Base-by-base conservation (phyloP, 2,329 filamentous ascomycete genomes). In the Hypoxylon sp. region DNA sequence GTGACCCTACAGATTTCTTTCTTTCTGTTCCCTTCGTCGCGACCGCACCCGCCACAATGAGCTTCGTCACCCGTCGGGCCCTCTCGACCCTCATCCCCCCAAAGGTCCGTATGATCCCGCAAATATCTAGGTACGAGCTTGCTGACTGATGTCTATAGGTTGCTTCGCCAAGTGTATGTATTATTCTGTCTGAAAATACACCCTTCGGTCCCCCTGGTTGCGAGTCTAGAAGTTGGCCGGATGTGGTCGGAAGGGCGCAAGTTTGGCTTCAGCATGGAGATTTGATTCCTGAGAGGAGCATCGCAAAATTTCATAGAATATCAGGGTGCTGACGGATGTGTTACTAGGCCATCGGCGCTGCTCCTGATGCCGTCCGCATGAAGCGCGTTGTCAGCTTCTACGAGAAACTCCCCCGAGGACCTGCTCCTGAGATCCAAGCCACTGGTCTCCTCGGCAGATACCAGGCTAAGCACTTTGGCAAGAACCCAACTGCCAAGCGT, bases 41-140 rank as follows among this genome's bases (percentile, higher is more conserved):
- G 55, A 70, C 73, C 70, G 71, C 69, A 50, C 72, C 77, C 77
- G 78, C 81, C 87, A 93, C 84, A 83, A 97, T 97, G 94, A 97
- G 93, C 88, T 96, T 90, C 89, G 87, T 96, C 79, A 88, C 90
- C 79, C 92, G 92, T 84, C 90, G 94, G 85, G 92, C 89, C 87
- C 91, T 97, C 80, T 98, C 96, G 81, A 97, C 96, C 87, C 91
- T 99, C 83, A 97, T 99, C 78, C 96, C 96, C 76, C 96, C 96
- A 79, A 99, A 99, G 94, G 95, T 97, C 51, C 53, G 75, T 74
- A 23, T 25, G 19, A 47, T 54, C 29, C 46, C 21, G 16, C 11
- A 60, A 2, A 30, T 50, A 23, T 32, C 29, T 27, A 27, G 19
- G 12, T 55, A 12, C 29, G 62, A 11, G 11, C 34, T 55, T 54